Conservation (phyloP, 2,329 filamentous ascomycete species). For the Akanthomyces muscarius region DNA sequence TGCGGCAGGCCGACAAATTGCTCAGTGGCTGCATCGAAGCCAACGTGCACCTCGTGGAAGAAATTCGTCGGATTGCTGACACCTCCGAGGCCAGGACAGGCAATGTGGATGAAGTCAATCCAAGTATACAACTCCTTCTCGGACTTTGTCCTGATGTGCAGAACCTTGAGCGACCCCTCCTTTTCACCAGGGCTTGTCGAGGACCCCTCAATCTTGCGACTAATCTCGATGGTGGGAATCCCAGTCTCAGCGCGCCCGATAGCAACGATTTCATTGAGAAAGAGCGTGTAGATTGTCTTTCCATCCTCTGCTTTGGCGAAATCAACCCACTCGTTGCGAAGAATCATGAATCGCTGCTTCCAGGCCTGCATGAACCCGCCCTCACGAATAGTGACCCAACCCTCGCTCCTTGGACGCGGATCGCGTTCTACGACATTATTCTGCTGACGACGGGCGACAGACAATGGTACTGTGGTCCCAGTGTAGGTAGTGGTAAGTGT, state of each 20-base stretch:
- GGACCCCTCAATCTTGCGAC: conserved; percentile 59
- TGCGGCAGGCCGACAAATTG: conserved; percentile 48
- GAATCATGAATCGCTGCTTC: conserved; percentile 80
- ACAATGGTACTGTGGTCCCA: conserved; percentile 62
- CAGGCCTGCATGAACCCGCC: conserved; percentile 71
- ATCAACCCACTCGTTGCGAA: conserved; percentile 80
- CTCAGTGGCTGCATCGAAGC: conserved; percentile 83
- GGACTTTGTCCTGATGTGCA: conserved; percentile 81
- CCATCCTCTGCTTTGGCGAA: conserved; percentile 82
- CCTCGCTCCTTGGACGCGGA: conserved; percentile 65
- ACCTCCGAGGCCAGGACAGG: conserved; percentile 87
- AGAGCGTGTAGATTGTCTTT: conserved; percentile 72
- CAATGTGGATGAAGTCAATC: conserved; percentile 90
- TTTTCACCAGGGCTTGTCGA: conserved; percentile 65
- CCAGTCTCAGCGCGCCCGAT: conserved; percentile 81
- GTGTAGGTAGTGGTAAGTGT: conserved; percentile 58
- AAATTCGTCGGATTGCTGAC: conserved; percentile 95
- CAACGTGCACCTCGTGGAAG: conserved; percentile 85
- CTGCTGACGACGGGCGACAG: conserved; percentile 52
- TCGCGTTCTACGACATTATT: conserved; percentile 53
- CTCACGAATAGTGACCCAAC: conserved; percentile 76
- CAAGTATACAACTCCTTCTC: conserved; percentile 92
- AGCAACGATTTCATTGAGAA: conserved; percentile 73
- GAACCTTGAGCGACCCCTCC: conserved; percentile 68
- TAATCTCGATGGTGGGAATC: conserved; percentile 83